Evolutionary conservation across 1,284 basidiomycete species (phyloP).

Genomic region (Ceratobasidium sp.): DNA sequence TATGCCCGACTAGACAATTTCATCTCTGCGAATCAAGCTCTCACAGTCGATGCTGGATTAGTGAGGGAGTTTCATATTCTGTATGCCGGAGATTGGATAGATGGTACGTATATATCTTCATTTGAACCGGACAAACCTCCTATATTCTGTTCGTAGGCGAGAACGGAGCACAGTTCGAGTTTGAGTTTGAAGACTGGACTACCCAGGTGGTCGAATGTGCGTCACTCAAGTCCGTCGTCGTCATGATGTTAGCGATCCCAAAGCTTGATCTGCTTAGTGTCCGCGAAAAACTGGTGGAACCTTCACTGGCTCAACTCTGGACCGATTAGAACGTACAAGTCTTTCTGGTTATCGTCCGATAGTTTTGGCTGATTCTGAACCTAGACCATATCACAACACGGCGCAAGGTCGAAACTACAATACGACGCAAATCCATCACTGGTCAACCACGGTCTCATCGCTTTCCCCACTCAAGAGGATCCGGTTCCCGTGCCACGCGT

Average conservation of each 20-base stretch:
- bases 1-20: conserved; percentile 40
- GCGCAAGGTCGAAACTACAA: conserved; percentile 14
- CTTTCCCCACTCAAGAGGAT: conserved; percentile 42
- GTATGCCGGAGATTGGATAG: conserved; percentile 44
- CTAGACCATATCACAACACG: conserved; percentile 24
- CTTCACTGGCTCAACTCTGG: conserved; percentile 43
- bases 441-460: conserved; percentile 53
- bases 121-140: not conserved
- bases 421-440: conserved; percentile 53
- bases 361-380: not conserved
- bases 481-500: conserved; percentile 43
- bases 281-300: conserved; percentile 41
- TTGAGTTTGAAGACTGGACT: conserved; percentile 41
- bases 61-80: conserved; percentile 44
- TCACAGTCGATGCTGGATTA: conserved; percentile 9
- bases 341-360: not conserved
- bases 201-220: conserved; percentile 38
- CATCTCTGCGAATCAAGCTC: not conserved
- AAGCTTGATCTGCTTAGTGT: not conserved
- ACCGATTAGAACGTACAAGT: conserved; percentile 38
- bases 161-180: conserved; percentile 39
- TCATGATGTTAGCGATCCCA: not conserved
- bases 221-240: not conserved
- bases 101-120: conserved; percentile 21
- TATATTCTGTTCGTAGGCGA: conserved; percentile 38